Evolutionary conservation across 495 filamentous ascomycete genomes (phyloP).

Genomic region (Daldinia concentrica): DNA sequence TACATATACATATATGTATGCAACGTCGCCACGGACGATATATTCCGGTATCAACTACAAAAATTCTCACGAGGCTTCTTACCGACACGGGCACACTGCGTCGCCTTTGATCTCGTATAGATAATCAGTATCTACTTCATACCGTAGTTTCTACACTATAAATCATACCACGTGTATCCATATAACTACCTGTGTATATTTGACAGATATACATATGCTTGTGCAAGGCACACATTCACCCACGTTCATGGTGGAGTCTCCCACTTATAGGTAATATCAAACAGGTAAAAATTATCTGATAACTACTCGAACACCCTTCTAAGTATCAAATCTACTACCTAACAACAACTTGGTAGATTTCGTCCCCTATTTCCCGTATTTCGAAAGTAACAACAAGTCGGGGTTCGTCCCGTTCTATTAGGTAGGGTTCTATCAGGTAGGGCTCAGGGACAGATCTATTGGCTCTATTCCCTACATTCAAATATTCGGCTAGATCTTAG

Average conservation of each 20-base stretch:
- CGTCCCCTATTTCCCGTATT: constrained; percentile 12
- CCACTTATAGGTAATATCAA: neutral
- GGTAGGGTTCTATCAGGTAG: constrained; percentile 30
- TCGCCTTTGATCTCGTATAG: neutral
- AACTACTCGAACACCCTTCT: neutral
- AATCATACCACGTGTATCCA: neutral
- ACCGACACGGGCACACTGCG: neutral
- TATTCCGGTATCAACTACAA: constrained; percentile 23
- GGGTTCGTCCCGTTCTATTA: constrained; percentile 28
- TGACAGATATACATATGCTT: neutral
- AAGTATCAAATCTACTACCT: constrained; percentile 2
- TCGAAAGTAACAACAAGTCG: constrained; percentile 17
- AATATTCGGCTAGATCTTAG: constrained; percentile 38
- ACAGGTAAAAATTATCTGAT: neutral
- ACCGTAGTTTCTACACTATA: neutral
- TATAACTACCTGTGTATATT: too few species aligned
- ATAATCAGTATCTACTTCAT: neutral
- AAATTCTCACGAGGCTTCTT: constrained; percentile 29
- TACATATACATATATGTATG: neutral
- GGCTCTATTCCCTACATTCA: constrained; percentile 14
- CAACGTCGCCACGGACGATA: constrained; percentile 18
- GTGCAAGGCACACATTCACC: neutral
- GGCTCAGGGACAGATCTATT: constrained; percentile 29
- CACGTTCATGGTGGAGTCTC: neutral
- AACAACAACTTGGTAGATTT: constrained; percentile 23